Conservation (phyloP, 208 protist genomes). For the Leishmania gerbilli region DNA sequence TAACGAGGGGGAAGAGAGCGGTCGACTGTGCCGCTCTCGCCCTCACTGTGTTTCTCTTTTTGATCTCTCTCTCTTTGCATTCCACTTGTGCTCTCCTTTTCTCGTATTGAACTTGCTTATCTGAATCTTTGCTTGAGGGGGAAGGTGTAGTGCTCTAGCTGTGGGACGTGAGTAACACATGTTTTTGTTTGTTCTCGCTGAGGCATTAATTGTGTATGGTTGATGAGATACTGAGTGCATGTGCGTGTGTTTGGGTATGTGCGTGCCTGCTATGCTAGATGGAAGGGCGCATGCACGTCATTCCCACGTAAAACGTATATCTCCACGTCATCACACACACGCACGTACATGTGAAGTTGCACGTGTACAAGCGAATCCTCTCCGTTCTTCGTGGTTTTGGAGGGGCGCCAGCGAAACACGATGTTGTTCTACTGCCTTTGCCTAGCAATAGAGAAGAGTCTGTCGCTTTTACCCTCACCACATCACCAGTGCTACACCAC, state of each 20-base stretch:
- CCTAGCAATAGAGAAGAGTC: neutral
- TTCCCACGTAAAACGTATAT: neutral
- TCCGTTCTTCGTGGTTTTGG: neutral
- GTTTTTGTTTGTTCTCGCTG: neutral
- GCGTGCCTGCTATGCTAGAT: neutral
- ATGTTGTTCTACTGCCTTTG: neutral
- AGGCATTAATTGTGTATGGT: neutral
- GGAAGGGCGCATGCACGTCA: neutral
- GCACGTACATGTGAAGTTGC: neutral
- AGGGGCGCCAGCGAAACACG: neutral
- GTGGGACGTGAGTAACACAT: neutral
- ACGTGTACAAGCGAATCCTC: neutral
- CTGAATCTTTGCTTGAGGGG: neutral
- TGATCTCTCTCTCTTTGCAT: neutral
- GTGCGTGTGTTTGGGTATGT: neutral
- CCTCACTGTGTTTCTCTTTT: neutral
- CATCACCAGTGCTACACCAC: neutral
- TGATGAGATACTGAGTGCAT: neutral
- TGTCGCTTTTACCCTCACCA: no score
- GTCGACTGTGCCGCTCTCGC: neutral
- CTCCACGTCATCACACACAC: neutral
- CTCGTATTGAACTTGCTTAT: conserved; percentile 7
- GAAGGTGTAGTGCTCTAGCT: neutral
- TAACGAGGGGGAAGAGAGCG: neutral
- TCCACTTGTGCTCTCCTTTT: conserved; percentile 7